phyloP scores from a whole-genome alignment of 768 basidiomycete species.

The Strobilomyces confusus region DNA sequence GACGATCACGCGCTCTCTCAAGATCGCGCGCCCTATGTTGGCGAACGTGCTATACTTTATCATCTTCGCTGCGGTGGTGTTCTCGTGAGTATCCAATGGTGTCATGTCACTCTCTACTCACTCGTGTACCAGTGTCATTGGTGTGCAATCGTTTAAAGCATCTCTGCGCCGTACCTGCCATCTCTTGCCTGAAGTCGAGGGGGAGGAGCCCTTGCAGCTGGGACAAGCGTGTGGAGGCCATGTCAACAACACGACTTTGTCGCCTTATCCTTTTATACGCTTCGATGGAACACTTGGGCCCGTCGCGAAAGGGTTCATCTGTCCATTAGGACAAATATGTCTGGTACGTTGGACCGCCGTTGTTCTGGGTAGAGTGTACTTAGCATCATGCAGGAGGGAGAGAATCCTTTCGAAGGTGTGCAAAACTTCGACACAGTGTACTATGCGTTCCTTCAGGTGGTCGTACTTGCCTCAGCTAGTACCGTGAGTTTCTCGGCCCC shows the following conservation, averaged over 20 bases:
- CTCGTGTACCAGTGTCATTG: constrained; percentile 60
- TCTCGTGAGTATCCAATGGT: constrained; percentile 56
- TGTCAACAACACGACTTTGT: constrained; percentile 56
- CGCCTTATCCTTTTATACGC: constrained; percentile 40
- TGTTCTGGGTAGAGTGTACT: not conserved
- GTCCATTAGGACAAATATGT: constrained; percentile 84
- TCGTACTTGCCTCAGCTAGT: constrained; percentile 78
- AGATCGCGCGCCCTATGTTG: constrained; percentile 85
- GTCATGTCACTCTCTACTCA: not conserved
- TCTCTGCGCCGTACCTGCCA: constrained; percentile 68
- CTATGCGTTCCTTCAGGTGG: constrained; percentile 72
- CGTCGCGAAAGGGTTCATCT: constrained; percentile 77
- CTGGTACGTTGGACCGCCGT: constrained; percentile 40
- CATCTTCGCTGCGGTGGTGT: constrained; percentile 81
- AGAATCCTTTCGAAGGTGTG: constrained; percentile 61
- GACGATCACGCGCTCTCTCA: constrained; percentile 90
- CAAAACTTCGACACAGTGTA: constrained; percentile 91
- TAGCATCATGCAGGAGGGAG: constrained; percentile 42
- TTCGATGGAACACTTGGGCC: constrained; percentile 34
- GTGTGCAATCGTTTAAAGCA: constrained; percentile 88
- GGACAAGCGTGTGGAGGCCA: constrained; percentile 78
- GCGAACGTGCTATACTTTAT: constrained; percentile 90
- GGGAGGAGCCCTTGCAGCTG: constrained; percentile 45
- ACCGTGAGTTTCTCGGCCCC: constrained; percentile 44
- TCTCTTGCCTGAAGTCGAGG: constrained; percentile 45